Percentiles rank a stretch among this genome's conserved stretches.
phyloP scores from a whole-genome alignment of 2,329 filamentous ascomycete genomes.

The Fusarium proliferatum region DNA sequence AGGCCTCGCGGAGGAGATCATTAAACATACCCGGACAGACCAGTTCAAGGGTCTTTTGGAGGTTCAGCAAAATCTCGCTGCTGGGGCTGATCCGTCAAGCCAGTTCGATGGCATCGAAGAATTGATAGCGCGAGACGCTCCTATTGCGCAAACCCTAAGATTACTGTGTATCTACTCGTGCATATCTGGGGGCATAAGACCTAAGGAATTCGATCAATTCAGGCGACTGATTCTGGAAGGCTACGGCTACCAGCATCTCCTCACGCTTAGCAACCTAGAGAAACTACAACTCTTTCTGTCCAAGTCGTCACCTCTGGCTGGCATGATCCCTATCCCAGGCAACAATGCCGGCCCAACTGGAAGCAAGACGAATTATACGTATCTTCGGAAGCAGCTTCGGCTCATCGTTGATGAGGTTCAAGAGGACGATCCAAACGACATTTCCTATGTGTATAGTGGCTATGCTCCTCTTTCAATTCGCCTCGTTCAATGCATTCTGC shows the following conservation, averaged over 20 bases:
- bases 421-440: constrained; percentile 91
- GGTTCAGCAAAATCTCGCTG: constrained; percentile 94
- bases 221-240: constrained; percentile 88
- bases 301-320: constrained; percentile 79
- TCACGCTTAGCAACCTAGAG: constrained; percentile 89
- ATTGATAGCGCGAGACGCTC: constrained; percentile 87
- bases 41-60: constrained; percentile 89
- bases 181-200: constrained; percentile 87
- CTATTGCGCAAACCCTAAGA: constrained; percentile 83
- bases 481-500: constrained; percentile 90
- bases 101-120: constrained; percentile 95
- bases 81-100: constrained; percentile 86
- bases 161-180: constrained; percentile 92
- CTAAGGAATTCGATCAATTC: constrained; percentile 89
- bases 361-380: constrained; percentile 89
- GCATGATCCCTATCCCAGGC: constrained; percentile 81
- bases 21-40: constrained; percentile 90
- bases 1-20: constrained; percentile 91
- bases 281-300: constrained; percentile 88
- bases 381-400: constrained; percentile 84
- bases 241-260: constrained; percentile 93
- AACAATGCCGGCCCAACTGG: constrained; percentile 63
- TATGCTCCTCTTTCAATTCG: constrained; percentile 94
- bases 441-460: constrained; percentile 97
- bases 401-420: constrained; percentile 97